Evolutionary conservation across 768 basidiomycete genomes (phyloP).

Genomic region (Rhodotorula kratochvilovae): DNA sequence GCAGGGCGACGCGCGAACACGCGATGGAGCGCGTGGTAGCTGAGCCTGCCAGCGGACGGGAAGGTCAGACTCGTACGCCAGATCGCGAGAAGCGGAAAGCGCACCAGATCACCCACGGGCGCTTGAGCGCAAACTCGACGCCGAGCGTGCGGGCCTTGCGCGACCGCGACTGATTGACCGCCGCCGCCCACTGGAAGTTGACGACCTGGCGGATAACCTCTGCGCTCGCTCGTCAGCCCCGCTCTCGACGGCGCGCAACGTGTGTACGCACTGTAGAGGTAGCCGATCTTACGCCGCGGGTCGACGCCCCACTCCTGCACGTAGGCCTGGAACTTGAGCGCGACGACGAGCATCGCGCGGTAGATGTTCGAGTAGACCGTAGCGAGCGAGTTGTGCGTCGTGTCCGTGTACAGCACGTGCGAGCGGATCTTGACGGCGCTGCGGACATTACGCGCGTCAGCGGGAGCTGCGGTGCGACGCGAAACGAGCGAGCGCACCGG

Average conservation of each 20-base stretch:
- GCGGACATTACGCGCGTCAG: conserved; percentile 20
- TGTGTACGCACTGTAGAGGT: conserved; percentile 56
- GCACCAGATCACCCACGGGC: conserved; percentile 61
- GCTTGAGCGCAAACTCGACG: conserved; percentile 54
- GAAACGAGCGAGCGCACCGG: conserved; percentile 51
- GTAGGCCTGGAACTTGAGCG: conserved; percentile 83
- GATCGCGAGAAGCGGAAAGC: conserved; percentile 9
- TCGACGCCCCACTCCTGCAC: conserved; percentile 51
- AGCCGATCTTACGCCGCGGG: conserved; percentile 45
- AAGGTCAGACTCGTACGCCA: neutral
- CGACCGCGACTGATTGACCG: conserved; percentile 53
- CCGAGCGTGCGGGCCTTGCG: conserved; percentile 48
- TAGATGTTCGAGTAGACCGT: conserved; percentile 76
- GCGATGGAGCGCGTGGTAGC: conserved; percentile 69
- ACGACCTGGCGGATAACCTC: conserved; percentile 64
- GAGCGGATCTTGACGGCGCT: conserved; percentile 69
- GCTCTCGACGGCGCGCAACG: neutral
- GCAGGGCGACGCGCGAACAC: conserved; percentile 59
- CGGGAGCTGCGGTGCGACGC: neutral
- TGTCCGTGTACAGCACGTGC: conserved; percentile 77
- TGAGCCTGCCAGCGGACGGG: conserved; percentile 58
- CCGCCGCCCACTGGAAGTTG: conserved; percentile 56
- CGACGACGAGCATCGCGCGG: conserved; percentile 73
- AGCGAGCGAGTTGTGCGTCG: conserved; percentile 59
- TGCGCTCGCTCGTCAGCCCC: conserved; percentile 54